Evolutionary conservation across 1,284 basidiomycete genomes (phyloP), one percentile per base, ranked within the genome.

Genomic region (Omphalotus olearius): DNA sequence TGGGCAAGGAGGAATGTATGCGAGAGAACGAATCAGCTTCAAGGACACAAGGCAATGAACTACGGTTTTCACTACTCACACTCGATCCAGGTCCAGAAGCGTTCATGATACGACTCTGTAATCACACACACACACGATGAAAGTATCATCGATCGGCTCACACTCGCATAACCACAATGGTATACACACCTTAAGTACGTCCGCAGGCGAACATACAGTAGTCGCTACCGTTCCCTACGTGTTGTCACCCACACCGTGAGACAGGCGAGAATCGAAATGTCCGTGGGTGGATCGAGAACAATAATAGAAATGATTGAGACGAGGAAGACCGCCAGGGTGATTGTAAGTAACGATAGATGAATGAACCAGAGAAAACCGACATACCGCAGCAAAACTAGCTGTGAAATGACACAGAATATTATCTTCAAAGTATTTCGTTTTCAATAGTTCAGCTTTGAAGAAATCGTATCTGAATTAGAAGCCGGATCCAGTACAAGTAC

Each of bases 131-230:
- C 13, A 9, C 30, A 33, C 23, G 23, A 23, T 3, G 5, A 23
- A 5, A 23, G 5, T 2, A 23, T 5, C 23, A 23, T 23, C n/a
- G n/a, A n/a, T 33, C 7, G 7, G 9, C 2, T 33, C 30, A 4
- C 9, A 2, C 9, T 33, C 7, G 13, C 7, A n/a, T n/a, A n/a
- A n/a, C n/a, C n/a, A n/a, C n/a, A n/a, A n/a, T 33, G 30, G 4
- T 9, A 33, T 33, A 33, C 30, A 13, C 11, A 36, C 40, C 76
- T 95, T 95, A 57, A 96, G 72, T 23, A 95, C 93, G 63, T 96
- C 93, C 11, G 92, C 92, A 0, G 93, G 93, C 0, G 91, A 93
- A 67, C 93, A 95, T n/a, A 96, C 84, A 0, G 93, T 94, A 2
- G 92, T 94, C 10, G 93, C 92, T 2, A 94, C 88, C 0, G 92